phyloP scores from a whole-genome alignment of 2,329 filamentous ascomycete genomes.

The Arthrobotrys pseudoclavata region DNA sequence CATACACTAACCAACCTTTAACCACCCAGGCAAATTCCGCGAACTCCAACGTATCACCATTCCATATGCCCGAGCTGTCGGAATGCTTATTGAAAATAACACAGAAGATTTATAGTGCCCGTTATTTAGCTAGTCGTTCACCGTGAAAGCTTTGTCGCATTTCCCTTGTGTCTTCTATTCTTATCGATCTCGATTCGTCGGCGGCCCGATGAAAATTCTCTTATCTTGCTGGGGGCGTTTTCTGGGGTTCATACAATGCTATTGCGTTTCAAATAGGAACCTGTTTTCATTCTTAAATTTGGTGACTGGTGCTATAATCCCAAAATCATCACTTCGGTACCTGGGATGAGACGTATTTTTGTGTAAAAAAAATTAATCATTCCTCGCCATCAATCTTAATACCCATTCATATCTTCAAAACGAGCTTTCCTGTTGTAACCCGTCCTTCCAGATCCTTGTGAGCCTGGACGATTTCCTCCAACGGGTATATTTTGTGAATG shows the following conservation, averaged over 20 bases:
- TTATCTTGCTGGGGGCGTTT: conserved; percentile 12
- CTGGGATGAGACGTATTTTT: neutral
- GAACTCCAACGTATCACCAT: conserved; percentile 95
- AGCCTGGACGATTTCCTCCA: conserved; percentile 79
- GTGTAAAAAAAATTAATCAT: neutral
- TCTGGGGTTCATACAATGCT: neutral
- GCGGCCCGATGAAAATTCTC: neutral
- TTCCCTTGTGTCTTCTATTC: neutral
- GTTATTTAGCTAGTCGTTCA: neutral
- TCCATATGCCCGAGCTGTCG: conserved; percentile 88
- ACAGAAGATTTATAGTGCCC: conserved; percentile 35
- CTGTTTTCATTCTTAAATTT: neutral
- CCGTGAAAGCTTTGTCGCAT: neutral
- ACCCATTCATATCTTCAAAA: conserved; percentile 74
- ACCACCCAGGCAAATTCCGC: conserved; percentile 83
- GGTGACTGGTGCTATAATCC: neutral
- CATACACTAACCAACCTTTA: conserved; percentile 64
- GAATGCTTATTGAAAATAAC: conserved; percentile 69
- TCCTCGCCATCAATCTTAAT: neutral
- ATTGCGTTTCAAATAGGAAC: neutral
- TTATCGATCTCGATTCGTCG: neutral
- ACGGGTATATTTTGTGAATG: conserved; percentile 81
- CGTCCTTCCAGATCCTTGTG: conserved; percentile 83
- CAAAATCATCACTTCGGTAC: neutral
- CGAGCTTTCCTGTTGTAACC: conserved; percentile 85